These are phyloP conservation scores for Coemansia sp. DNA, from an alignment of 192 early-diverging fungal species.

Conservation along the genomic window DNA sequence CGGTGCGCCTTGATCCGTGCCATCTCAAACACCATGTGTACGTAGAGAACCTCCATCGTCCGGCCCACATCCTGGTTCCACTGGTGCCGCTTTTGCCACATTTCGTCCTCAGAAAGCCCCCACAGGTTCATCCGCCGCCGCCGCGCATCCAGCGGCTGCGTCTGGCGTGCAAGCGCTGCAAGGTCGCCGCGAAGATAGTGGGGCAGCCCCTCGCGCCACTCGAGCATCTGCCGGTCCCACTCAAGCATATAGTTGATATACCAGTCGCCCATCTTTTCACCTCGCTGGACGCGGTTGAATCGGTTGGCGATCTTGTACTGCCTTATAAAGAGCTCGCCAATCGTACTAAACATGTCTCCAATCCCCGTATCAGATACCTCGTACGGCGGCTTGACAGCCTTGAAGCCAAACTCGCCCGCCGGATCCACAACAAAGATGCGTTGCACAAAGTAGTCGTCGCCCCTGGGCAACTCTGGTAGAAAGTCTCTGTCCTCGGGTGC, in stretches of 20 bases:
- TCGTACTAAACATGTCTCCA: conserved; percentile 38
- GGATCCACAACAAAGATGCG: conserved; percentile 49
- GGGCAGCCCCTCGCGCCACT: conserved; percentile 49
- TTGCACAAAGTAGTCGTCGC: conserved; percentile 47
- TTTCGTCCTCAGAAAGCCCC: conserved; percentile 52
- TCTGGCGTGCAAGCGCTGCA: conserved; percentile 36
- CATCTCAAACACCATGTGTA: conserved; percentile 54
- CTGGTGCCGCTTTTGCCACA: conserved; percentile 56
- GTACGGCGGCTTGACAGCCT: conserved; percentile 33
- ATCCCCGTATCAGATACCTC: conserved; percentile 18
- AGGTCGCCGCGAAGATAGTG: conserved; percentile 35
- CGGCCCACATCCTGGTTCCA: conserved; percentile 53
- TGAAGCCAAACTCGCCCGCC: conserved; percentile 48
- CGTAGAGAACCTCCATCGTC: conserved; percentile 49
- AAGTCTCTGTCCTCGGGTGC: conserved; percentile 55
- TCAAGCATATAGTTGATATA: conserved; percentile 52
- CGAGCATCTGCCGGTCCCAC: conserved; percentile 57
- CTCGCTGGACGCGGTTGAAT: conserved; percentile 51
- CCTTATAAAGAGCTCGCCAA: conserved; percentile 47
- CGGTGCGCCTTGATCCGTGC: conserved; percentile 53
- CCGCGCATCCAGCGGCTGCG: conserved; percentile 46
- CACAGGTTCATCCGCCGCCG: conserved; percentile 47
- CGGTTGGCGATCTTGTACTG: conserved; percentile 55
- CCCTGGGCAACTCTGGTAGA: conserved; percentile 47
- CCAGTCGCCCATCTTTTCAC: conserved; percentile 38